Evolutionary conservation across 1,284 basidiomycete genomes (phyloP), one percentile per base, ranked within the genome.

Genomic region (Papiliotrema fonsecae): DNA sequence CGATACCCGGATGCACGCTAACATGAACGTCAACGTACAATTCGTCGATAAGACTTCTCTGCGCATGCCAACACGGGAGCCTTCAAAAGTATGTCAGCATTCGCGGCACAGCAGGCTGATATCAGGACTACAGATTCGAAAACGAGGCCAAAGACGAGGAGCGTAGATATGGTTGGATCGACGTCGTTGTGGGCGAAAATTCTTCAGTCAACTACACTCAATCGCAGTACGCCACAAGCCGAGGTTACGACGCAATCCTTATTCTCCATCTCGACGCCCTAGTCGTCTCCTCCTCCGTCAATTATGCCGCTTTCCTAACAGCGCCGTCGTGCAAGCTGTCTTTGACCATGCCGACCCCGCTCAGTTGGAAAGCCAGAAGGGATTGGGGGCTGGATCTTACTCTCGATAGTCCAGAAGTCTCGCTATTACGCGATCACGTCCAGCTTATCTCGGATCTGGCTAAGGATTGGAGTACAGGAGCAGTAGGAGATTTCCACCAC

Each of bases 401-500:
- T 4, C 74, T 97, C 21, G 80, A 82, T 18, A 81, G 82, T 32
- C 84, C 90, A 3, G 75, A 81, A 4, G 77, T 93, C 28, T 87
- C 82, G 62, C 76, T 94, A 13, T 76, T 96, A 19, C 82, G 90
- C 31, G 92, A 96, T 64, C 92, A 97, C 64, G 82, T 92, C 72
- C 90, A 89, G 60, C 87, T 96, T 79, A 81, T 96, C 60, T 83
- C 84, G 2, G 92, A 97, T 69, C 77, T 96, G 6, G 83, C 83
- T 31, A 87, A 84, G 60, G 92, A 97, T 66, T 97, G 91, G 90
- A 79, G 78, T 10, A 82, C 85, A 6, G 88, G 88, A 2, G 84
- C 87, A 21, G 37, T 48, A 11, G 82, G 79, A 22, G 84, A 88
- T 64, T 87, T 85, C 66, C 77, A 84, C 55, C 84, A 84, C 43